phyloP scores from a whole-genome alignment of 345 rosid species.

The rapeseed (Brassica napus) region DNA sequence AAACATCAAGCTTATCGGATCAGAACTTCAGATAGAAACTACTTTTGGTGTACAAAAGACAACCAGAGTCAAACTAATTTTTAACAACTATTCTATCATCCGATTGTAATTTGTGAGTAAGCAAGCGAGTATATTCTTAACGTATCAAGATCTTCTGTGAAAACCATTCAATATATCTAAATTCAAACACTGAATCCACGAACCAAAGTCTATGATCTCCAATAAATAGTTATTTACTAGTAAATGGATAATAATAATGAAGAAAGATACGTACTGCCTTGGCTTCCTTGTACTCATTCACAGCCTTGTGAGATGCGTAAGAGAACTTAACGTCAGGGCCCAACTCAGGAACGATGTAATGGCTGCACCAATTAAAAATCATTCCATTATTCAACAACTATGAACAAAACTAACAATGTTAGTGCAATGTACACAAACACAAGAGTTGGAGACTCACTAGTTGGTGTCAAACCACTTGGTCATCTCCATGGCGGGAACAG shows the following conservation, averaged over 20 bases:
- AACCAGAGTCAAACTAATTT: background rate
- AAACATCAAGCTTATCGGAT: background rate
- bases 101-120: background rate
- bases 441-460: slow-evolving; percentile 68
- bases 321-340: slow-evolving; percentile 88
- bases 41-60: background rate
- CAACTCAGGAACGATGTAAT: slow-evolving; percentile 94
- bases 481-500: slow-evolving; percentile 99
- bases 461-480: slow-evolving; percentile 99
- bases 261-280: slow-evolving; percentile 64
- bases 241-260: background rate
- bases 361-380: slow-evolving; percentile 53
- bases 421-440: background rate
- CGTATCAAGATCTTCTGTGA: background rate
- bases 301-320: slow-evolving; percentile 97
- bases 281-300: slow-evolving; percentile 90
- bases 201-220: background rate
- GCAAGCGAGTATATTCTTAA: background rate
- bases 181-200: background rate
- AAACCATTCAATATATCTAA: background rate
- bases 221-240: background rate
- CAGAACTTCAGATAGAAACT: slow-evolving; percentile 1
- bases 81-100: background rate
- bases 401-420: background rate
- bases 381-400: slow-evolving; percentile 3